Base-by-base conservation (phyloP, 2,329 filamentous ascomycete genomes). In the Claviceps cyperi region DNA sequence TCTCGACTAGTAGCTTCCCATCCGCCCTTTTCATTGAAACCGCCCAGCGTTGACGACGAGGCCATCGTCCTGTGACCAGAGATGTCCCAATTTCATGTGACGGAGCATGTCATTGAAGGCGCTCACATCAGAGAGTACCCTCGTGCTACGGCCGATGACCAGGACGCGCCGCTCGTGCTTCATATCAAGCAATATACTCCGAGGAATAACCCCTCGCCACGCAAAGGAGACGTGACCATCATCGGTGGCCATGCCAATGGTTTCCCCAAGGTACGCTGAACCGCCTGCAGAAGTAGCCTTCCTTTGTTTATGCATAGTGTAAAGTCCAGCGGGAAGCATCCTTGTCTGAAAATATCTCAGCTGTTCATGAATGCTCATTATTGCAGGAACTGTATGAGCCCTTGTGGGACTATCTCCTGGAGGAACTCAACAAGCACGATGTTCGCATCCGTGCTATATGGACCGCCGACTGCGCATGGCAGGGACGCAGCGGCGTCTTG, bases 181-280 rank as follows among this genome's bases (percentile, higher is more conserved):
- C 79, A 81, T 8, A 76, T 96, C 49, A 96, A 95, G 71, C 87
- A 96, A 62, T 97, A 97, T 63, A 84, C 78, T 0, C 90, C 90
- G 1, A 70, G 79, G 50, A 76, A 83, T 60, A 89, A 90, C 58
- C 74, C 71, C 0, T 66, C 70, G 22, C 84, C 87, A 0, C 73
- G 79, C 54, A 77, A 80, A 1, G 86, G 86, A 36, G 86, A 92
- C 64, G 70, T 96, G 8, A 96, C 88, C 19, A 81, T 97, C 52
- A 80, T 97, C 50, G 88, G 78, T 11, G 83, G 84, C 4, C 90
- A 96, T 67, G 91, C 88, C 47, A 96, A 96, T 69, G 91, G 84
- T 11, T 95, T 96, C 57, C 85, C 87, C 11, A 97, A 96, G 75
- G 86, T 86, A 64, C 49, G 14, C 24, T 13, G 22, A 6, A 15